Base-by-base conservation (phyloP, 495 filamentous ascomycete genomes). In the Xylaria nigripes region DNA sequence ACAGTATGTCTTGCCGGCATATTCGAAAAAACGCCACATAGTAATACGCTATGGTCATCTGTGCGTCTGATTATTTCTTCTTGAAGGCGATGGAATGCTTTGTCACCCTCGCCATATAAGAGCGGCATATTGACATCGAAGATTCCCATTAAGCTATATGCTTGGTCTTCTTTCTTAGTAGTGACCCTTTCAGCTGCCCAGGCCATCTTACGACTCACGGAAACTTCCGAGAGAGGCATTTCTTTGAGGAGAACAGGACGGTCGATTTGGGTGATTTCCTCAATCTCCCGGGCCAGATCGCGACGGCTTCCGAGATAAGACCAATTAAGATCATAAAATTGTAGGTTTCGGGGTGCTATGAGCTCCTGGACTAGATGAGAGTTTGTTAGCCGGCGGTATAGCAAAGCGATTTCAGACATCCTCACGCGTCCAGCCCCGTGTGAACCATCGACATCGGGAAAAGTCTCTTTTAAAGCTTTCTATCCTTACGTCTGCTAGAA, bases 71-170 rank as follows among this genome's bases (percentile, higher is more conserved):
- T 56, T 8, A 65, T 57, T 32, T 64, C 64, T 48, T 62, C 51
- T 24, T 68, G 63, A 13, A 66, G 58, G 2, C 63, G 44, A 7
- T 25, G 8, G 24, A 67, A 68, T n/a, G 63, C 63, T 38, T 54
- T 58, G 0, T 50, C 13, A 1, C 60, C 58, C 50, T 67, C 62
- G 0, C 65, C 65, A 36, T 67, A 69, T 3, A 66, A 54, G 9
- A 65, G 30, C 7, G 64, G 61, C 62, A 67, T 65, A 32, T 61
- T 58, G 12, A 66, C 58, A 36, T 59, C 57, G 13, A 69, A 58
- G 25, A 69, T 29, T 27, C 67, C 67, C 27, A 66, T 30, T 15
- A 69, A 45, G 36, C 50, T 60, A 22, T 68, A 69, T 1, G 67
- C 65, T 18, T 24, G 5, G 53, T 69, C 67, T 53, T 69, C 65